Conservation (phyloP, 2,329 filamentous ascomycete species). For the Stemphylium lycopersici region DNA sequence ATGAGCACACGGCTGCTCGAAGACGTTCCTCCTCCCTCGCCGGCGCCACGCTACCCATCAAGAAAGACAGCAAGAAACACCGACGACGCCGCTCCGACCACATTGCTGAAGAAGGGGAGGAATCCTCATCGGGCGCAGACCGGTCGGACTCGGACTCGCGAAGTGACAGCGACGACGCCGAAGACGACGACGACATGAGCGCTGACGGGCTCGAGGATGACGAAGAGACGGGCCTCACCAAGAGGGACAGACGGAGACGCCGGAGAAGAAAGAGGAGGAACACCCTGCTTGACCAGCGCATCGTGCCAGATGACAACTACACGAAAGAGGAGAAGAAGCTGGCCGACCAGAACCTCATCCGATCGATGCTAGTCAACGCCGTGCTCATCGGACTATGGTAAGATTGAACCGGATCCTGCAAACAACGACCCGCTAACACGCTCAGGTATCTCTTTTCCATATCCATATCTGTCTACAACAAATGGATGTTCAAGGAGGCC, state of each 20-base stretch:
- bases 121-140: constrained; percentile 33
- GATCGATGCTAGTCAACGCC: constrained; percentile 74
- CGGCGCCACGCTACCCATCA: constrained; percentile 31
- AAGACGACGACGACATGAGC: constrained; percentile 61
- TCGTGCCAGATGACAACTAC: constrained; percentile 58
- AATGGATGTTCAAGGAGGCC: constrained; percentile 92
- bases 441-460: constrained; percentile 79
- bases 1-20: constrained; percentile 35
- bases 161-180: constrained; percentile 58
- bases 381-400: constrained; percentile 85
- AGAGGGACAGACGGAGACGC: constrained; percentile 71
- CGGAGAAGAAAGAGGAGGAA: constrained; percentile 71
- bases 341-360: constrained; percentile 75
- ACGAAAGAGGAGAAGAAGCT: constrained; percentile 76
- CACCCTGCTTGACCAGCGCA: constrained; percentile 74
- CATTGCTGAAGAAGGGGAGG: constrained; percentile 45
- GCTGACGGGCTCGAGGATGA: constrained; percentile 80
- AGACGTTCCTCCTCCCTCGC: constrained; percentile 46
- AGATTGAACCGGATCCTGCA: no score
- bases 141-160: constrained; percentile 38
- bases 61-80: constrained; percentile 35
- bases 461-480: constrained; percentile 84
- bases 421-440: no score
- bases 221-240: constrained; percentile 86
- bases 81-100: constrained; percentile 37